Percentiles rank a stretch among this genome's conserved stretches.
Evolutionary conservation across 2,329 filamentous ascomycete genomes (phyloP).

Genomic region (Dothiorella sarmentorum): DNA sequence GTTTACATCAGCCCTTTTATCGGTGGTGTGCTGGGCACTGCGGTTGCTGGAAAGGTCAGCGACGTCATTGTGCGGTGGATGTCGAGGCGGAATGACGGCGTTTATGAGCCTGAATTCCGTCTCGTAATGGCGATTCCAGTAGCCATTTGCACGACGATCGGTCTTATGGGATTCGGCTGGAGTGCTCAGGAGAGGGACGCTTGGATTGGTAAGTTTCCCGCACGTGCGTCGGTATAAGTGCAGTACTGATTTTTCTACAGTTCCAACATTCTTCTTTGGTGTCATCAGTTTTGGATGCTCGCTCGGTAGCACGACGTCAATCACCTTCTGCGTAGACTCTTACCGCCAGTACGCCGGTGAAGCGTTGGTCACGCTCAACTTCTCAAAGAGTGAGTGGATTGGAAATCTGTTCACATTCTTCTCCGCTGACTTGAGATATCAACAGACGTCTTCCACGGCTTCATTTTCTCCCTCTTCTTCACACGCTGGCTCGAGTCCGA

Average conservation of each 20-base stretch:
- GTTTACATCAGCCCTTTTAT: conserved; percentile 89
- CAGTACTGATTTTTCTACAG: conserved; percentile 30
- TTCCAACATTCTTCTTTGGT: conserved; percentile 91
- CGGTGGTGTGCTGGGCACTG: conserved; percentile 85
- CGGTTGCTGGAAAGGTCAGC: conserved; percentile 81
- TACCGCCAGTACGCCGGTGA: conserved; percentile 93
- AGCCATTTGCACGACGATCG: conserved; percentile 71
- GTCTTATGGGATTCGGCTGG: conserved; percentile 97
- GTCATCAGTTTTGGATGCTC: conserved; percentile 89
- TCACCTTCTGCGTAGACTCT: conserved; percentile 91
- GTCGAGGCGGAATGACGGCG: conserved; percentile 79
- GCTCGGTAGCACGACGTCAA: conserved; percentile 82
- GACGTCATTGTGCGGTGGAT: conserved; percentile 81
- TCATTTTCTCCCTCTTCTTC: conserved; percentile 86
- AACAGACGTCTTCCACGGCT: conserved; percentile 74
- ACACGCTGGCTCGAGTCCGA: conserved; percentile 75
- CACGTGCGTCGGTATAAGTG: background rate
- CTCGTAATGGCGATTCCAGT: conserved; percentile 85
- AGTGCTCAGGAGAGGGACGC: conserved; percentile 68
- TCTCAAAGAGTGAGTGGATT: conserved; percentile 68
- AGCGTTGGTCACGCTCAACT: conserved; percentile 89
- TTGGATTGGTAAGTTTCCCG: conserved; percentile 59
- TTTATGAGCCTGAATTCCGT: conserved; percentile 93
- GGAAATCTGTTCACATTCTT: background rate
- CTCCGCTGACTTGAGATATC: background rate